Conservation (phyloP, 805 yeast species). For the Deakozyma indianensis region DNA sequence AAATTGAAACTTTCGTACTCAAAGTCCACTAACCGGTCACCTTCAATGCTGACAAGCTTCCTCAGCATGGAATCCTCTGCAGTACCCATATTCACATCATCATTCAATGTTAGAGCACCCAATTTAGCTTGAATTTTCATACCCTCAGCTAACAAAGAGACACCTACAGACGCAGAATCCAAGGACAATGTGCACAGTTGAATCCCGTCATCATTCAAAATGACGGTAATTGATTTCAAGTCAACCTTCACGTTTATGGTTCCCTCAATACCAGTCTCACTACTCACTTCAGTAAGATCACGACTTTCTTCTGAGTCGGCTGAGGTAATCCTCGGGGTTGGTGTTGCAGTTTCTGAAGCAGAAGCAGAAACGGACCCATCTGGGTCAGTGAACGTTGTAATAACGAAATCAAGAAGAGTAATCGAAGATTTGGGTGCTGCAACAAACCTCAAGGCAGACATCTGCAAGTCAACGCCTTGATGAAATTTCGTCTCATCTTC, state of each 20-base stretch:
- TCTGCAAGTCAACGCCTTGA: constrained; percentile 53
- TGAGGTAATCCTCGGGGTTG: background rate
- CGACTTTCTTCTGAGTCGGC: constrained; percentile 2
- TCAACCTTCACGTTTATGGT: constrained; percentile 47
- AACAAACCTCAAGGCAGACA: constrained; percentile 67
- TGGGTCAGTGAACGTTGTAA: constrained; percentile 83
- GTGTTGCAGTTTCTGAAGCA: constrained; percentile 19
- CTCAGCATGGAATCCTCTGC: constrained; percentile 40
- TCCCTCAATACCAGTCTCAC: background rate
- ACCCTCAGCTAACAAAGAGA: constrained; percentile 58
- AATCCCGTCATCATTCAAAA: constrained; percentile 70
- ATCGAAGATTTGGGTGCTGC: constrained; percentile 65
- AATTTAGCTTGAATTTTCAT: constrained; percentile 57
- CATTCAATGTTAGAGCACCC: constrained; percentile 67
- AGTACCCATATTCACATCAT: constrained; percentile 55
- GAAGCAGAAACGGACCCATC: constrained; percentile 24
- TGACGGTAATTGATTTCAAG: constrained; percentile 57
- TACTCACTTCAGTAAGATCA: background rate
- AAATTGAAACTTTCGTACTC: constrained; percentile 70
- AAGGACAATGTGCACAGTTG: constrained; percentile 67
- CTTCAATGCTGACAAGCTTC: constrained; percentile 65
- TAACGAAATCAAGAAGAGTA: constrained; percentile 62
- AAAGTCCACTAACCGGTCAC: constrained; percentile 74
- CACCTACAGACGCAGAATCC: constrained; percentile 55
- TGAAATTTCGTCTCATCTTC: constrained; percentile 34